Evolutionary conservation across 495 filamentous ascomycete genomes (phyloP), one percentile per base, ranked within the genome.

Genomic region (Annulohypoxylon nitens): DNA sequence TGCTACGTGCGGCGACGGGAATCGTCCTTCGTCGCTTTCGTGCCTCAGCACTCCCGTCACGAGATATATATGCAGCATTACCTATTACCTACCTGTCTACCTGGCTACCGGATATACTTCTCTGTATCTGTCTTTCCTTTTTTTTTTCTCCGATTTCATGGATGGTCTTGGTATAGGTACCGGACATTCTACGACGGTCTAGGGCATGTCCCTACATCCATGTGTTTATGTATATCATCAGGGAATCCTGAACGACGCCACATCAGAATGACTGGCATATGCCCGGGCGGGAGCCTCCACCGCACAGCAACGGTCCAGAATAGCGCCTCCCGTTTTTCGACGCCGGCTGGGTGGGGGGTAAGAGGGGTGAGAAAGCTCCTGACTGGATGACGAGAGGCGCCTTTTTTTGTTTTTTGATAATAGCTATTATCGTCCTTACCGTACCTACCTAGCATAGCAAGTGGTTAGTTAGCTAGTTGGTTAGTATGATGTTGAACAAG

Each of bases 221-320:
- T 63, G 30, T 36, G 60, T 65, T 30, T 30, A 71, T 71, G 72
- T 66, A 63, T 63, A 75, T 75, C 72, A 70, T 67, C 53, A 57
- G 62, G 50, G 43, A 64, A 70, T 64, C 67, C 72, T 67, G 62
- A 60, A 63, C 25, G 57, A 75, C 67, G 67, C 72, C 72, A 71
- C 72, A 64, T 30, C 54, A 36, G 11, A 48, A 75, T 75, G 72
- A 75, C 72, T 70, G 72, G 72, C 72, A 75, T 75, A 75, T 75
- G 72, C 72, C 67, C 64, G 8, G 51, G 45, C 63, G 67, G 63
- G 67, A 67, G 53, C 72, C 59, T 75, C 63, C 72, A 75, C 72
- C 60, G 63, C 65, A 10, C 36, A 57, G 12, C 36, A 37, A 67
- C 69, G 69, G 57, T 48, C 61, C 57, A 48, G n/a, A 54, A 67